Base-by-base conservation (phyloP, 2,329 filamentous ascomycete species). In the Cyphellophora europaea region DNA sequence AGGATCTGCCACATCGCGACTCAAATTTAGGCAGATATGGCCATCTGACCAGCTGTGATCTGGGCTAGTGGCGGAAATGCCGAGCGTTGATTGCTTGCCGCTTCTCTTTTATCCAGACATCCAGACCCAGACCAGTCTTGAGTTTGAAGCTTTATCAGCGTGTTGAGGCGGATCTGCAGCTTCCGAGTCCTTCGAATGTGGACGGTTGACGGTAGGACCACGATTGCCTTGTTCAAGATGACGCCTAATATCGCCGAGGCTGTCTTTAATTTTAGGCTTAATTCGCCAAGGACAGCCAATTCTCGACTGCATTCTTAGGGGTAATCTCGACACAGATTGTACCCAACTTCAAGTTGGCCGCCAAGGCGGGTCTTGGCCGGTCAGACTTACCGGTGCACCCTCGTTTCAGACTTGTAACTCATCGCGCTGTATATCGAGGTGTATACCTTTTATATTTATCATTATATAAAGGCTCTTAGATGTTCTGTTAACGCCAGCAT, bases 401-500 rank as follows among this genome's bases (percentile, higher is more conserved):
- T n/a, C n/a, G n/a, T n/a, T n/a, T n/a, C n/a, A n/a, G n/a, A n/a
- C n/a, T n/a, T n/a, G n/a, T n/a, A n/a, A n/a, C n/a, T n/a, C n/a
- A n/a, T n/a, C n/a, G n/a, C n/a, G n/a, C n/a, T n/a, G n/a, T n/a
- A n/a, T n/a, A n/a, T n/a, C n/a, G n/a, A n/a, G n/a, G n/a, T n/a
- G n/a, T n/a, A n/a, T n/a, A n/a, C n/a, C n/a, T n/a, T n/a, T n/a
- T n/a, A n/a, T n/a, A 25, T n/a, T 25, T n/a, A 8, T 8, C 21
- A 25, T n/a, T 25, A 25, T 8, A 71, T 59, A 41, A 72, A 80
- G 19, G 68, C 69, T 31, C 80, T 67, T 56, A 83, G 53, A 48
- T 80, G 82, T 58, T 89, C 83, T 0, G 80, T 81, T 44, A 88
- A 55, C 0, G 80, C 77, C 77, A 88, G 86, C 43, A 87, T 85